Base-by-base conservation (phyloP, 2,329 filamentous ascomycete species). In the Coleophoma eucalyptorum region DNA sequence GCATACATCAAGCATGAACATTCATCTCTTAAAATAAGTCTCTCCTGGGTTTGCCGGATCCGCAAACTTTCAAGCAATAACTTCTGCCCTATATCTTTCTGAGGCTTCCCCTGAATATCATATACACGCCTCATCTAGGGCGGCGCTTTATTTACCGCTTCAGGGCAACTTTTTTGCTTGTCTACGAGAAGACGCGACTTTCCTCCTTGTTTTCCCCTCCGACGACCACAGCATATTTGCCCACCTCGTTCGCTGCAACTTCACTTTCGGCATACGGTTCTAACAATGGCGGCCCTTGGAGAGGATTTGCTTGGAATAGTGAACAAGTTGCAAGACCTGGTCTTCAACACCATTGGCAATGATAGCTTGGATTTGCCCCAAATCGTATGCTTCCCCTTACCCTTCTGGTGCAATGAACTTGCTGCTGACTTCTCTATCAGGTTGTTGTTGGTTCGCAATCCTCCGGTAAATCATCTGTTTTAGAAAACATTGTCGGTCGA, bases 341-440 rank as follows among this genome's bases (percentile, higher is more conserved):
- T 99, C 66, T 99, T 99, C 79, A 99, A 99, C 76, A 99, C 94
- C 61, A 99, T 99, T 71, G 94, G 94, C 72, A 97, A 92, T 77
- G 94, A 99, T 72, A 97, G 93, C 48, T 81, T 99, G 55, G 94
- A 99, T 73, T 78, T 99, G 51, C 94, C 94, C 52, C 94, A 99
- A 75, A 99, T 99, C 80, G 94, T 97, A 85, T 67, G 84, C 76
- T 53, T 50, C 40, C 35, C 43, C 48, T 40, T 62, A 50, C 65
- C 50, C 11, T 48, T 42, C 34, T 18, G 46, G 34, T 18, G 6
- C 12, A 16, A 44, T 44, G 42, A 16, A 44, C 21, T 16, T 51
- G 50, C 45, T 49, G 49, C 58, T 61, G 54, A 61, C 55, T 50
- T 46, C 37, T 11, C 21, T 49, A 21, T 49, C 43, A 49, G 93